phyloP scores from a whole-genome alignment of 305 asterid species.

The Coffea humblotiana region DNA sequence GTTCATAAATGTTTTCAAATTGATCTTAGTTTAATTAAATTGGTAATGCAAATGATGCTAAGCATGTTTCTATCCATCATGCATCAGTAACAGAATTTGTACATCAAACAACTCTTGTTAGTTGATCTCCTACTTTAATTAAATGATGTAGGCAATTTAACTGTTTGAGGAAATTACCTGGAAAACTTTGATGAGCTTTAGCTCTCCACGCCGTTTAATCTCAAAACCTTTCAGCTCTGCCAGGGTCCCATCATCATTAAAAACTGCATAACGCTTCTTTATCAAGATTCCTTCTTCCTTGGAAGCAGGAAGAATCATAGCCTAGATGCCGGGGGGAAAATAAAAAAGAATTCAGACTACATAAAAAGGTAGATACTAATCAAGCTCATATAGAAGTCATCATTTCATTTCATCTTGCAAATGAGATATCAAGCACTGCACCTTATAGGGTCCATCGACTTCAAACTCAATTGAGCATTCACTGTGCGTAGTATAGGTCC shows the following conservation, averaged over 20 bases:
- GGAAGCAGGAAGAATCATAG: conserved; percentile 98
- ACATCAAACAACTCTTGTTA: not conserved
- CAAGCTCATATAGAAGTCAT: conserved; percentile 20
- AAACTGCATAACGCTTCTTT: conserved; percentile 98
- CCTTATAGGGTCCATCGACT: conserved; percentile 99
- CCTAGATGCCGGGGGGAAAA: conserved; percentile 43
- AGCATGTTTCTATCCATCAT: not conserved
- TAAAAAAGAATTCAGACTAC: conserved; percentile 15
- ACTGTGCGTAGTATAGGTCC: conserved; percentile 81
- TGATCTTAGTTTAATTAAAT: not conserved
- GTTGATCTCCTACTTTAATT: conserved; percentile 10
- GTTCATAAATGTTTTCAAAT: not conserved
- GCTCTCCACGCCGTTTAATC: conserved; percentile 99
- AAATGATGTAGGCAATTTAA: conserved; percentile 2
- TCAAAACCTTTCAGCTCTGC: conserved; percentile 99
- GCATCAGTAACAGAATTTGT: conserved; percentile 1
- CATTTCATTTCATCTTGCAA: conserved; percentile 22
- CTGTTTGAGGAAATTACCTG: conserved; percentile 58
- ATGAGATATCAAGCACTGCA: conserved; percentile 38
- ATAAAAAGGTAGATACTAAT: conserved; percentile 28
- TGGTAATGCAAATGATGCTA: not conserved
- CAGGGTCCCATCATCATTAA: conserved; percentile 95
- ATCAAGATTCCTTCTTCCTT: conserved; percentile 99
- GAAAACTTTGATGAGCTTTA: conserved; percentile 99
- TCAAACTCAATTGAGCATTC: conserved; percentile 99